Evolutionary conservation across 2,329 filamentous ascomycete species (phyloP).

Genomic region (Sporothrix euskadiensis): DNA sequence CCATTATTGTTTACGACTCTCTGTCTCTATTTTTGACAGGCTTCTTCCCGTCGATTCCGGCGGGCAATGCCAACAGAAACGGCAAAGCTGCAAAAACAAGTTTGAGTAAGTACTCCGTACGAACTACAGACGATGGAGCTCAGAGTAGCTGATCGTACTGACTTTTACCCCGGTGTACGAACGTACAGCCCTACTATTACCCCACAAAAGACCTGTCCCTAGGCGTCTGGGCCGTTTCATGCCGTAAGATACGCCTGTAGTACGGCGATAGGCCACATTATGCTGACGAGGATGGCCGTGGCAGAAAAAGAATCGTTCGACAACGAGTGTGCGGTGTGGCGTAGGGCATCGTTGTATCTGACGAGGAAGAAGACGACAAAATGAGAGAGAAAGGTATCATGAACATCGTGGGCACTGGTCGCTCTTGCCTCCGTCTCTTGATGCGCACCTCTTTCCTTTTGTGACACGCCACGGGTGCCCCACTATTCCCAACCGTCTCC

Average conservation of each 20-base stretch:
- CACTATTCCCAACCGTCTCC: neutral
- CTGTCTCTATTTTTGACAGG: neutral
- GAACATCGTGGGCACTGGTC: neutral
- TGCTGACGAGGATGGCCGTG: neutral
- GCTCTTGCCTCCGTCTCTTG: neutral
- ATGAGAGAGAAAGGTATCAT: neutral
- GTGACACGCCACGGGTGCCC: neutral
- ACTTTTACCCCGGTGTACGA: neutral
- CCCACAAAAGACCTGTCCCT: neutral
- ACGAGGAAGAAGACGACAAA: neutral
- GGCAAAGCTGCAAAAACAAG: neutral
- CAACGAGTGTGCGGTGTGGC: neutral
- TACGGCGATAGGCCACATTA: neutral
- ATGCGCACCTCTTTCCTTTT: neutral
- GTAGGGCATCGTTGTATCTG: neutral
- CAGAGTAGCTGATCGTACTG: neutral
- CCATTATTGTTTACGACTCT: neutral
- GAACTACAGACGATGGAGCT: neutral
- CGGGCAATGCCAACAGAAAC: slow-evolving; percentile 5
- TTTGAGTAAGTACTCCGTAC: neutral
- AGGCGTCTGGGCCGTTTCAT: slow-evolving; percentile 10
- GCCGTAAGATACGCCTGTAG: neutral
- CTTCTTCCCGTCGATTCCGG: slow-evolving; percentile 6
- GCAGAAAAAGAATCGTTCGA: neutral
- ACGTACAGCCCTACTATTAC: neutral